These are phyloP conservation scores for Catharanthus roseus DNA, from an alignment of 257 asterid species.

Conservation along the genomic window DNA sequence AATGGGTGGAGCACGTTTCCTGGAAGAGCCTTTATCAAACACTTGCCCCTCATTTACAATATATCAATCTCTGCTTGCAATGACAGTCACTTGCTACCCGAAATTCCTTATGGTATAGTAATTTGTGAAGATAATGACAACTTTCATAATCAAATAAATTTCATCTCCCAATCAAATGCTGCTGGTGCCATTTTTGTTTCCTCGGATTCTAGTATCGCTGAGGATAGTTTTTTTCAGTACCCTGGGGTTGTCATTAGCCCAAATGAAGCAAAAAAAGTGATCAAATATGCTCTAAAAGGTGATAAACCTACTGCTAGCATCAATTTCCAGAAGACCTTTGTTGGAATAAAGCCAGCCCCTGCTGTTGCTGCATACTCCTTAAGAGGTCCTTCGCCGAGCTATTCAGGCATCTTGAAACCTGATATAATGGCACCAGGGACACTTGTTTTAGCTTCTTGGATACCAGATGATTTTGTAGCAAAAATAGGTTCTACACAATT, in stretches of 20 bases:
- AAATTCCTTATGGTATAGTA: constrained; percentile 22
- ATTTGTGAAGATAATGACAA: not conserved
- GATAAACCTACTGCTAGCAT: constrained; percentile 6
- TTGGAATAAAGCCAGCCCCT: constrained; percentile 15
- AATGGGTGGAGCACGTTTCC: constrained; percentile 46
- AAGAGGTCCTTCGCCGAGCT: constrained; percentile 12
- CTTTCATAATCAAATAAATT: not conserved
- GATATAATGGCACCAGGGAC: constrained; percentile 23
- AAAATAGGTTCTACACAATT: not conserved
- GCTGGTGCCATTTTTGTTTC: constrained; percentile 1
- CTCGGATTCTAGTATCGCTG: not conserved
- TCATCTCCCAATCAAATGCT: not conserved
- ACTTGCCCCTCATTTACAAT: constrained; percentile 34
- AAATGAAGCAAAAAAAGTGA: constrained; percentile 2
- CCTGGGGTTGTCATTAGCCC: constrained; percentile 13
- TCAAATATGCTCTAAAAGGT: constrained; percentile 5
- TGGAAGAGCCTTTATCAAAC: constrained; percentile 25
- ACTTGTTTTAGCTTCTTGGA: constrained; percentile 8
- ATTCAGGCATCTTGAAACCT: constrained; percentile 10
- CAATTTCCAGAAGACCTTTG: constrained; percentile 9
- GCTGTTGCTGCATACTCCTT: constrained; percentile 8
- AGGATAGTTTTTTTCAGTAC: not conserved
- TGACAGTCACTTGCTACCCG: constrained; percentile 26
- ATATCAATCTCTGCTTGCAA: constrained; percentile 34
- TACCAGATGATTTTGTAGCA: not conserved